Conservation (phyloP, 2,329 filamentous ascomycete species). For the Fusarium palustre region DNA sequence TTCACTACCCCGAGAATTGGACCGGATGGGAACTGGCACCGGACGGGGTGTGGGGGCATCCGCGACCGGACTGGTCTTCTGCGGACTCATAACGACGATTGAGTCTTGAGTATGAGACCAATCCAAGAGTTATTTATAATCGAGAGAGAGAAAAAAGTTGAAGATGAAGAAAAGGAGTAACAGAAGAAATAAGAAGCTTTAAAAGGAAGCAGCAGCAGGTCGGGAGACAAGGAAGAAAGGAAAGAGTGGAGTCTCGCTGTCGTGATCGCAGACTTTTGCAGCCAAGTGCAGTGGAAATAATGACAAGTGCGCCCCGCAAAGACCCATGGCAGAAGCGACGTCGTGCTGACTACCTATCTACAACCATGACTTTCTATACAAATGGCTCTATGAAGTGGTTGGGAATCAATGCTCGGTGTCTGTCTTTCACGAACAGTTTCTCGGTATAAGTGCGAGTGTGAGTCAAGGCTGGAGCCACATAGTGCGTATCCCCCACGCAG, state of each 20-base stretch:
- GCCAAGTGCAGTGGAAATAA: constrained; percentile 2
- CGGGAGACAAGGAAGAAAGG: constrained; percentile 4
- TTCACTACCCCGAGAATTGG: constrained; percentile 26
- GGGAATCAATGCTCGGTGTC: background rate
- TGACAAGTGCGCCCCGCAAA: constrained; percentile 33
- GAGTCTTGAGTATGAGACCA: background rate
- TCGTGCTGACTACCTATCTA: background rate
- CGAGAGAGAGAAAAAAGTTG: background rate
- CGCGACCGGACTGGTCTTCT: constrained; percentile 11
- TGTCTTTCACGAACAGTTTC: constrained; percentile 4
- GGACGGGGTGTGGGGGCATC: constrained; percentile 24
- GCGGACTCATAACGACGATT: constrained; percentile 21
- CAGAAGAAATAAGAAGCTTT: background rate
- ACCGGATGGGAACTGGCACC: constrained; percentile 40
- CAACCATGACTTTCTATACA: constrained; percentile 25
- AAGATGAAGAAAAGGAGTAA: background rate
- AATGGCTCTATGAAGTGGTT: background rate
- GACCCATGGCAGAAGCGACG: constrained; percentile 4
- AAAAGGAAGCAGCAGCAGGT: constrained; percentile 26
- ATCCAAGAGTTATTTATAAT: background rate
- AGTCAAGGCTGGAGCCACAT: constrained; percentile 10
- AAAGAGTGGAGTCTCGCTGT: constrained; percentile 40
- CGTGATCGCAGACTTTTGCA: constrained; percentile 44
- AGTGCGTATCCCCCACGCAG: background rate
- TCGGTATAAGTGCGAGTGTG: constrained; percentile 23